Base-by-base conservation (phyloP, 441 rosid genomes). In the Monsonia emarginata region DNA sequence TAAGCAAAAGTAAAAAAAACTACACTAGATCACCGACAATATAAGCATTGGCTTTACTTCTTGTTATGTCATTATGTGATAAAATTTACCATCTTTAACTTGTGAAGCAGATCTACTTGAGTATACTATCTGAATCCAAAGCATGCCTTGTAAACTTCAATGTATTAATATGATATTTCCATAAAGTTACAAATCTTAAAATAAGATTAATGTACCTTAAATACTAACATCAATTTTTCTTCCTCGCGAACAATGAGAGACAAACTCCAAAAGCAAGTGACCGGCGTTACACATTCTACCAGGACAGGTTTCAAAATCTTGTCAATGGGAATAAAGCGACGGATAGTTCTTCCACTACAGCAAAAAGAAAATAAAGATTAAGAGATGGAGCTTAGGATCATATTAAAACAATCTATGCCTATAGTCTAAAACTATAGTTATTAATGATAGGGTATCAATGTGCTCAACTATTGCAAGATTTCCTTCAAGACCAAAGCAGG, bases 251-350 rank as follows among this genome's bases (percentile, higher is more conserved):
- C 69, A 74, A 84, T 66, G 70, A 91, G 79, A 30, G 92, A 89
- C 61, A 89, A 80, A 67, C 83, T 85, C 99, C 95, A 88, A 71
- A 86, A 88, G 77, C 97, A 91, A 70, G 96, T 85, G 40, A 91
- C 62, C 0, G 97, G 91, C 16, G 88, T 89, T 63, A 84, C 88
- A 56, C 90, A 83, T 79, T 94, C 96, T 34, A 83, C 74, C 67
- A 89, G 73, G 48, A 89, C 82, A 19, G 95, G 94, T 81, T 84
- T 94, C 86, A 90, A 76, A 48, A 89, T 82, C 77, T 84, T 87
- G 76, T 72, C 80, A 21, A 80, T 50, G 1, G 97, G 96, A 61
- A 89, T 82, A 81, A 88, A 89, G 42, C 79, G 82, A 60, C 81
- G 85, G 30, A 64, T 65, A 25, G 73, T 65, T 79, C 76, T 85